Evolutionary conservation across 2,329 filamentous ascomycete species (phyloP).

Genomic region (Exophiala spinifera): DNA sequence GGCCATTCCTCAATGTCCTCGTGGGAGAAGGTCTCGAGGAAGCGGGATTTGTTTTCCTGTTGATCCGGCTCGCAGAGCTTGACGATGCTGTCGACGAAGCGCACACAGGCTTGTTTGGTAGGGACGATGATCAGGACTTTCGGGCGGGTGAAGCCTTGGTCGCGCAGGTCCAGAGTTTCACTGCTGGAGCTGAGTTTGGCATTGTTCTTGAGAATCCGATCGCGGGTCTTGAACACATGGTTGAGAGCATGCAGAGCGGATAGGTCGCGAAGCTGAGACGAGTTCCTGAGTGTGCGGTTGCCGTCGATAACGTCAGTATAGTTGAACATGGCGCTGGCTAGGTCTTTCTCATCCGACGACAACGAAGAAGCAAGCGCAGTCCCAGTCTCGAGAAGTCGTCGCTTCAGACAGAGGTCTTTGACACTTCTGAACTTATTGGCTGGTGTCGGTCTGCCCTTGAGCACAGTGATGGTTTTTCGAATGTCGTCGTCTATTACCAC

Average conservation of each 20-base stretch:
- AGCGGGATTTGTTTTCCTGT: constrained; percentile 91
- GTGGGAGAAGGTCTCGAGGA: constrained; percentile 76
- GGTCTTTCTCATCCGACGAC: constrained; percentile 58
- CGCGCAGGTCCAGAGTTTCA: constrained; percentile 68
- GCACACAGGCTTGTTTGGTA: constrained; percentile 80
- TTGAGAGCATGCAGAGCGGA: constrained; percentile 82
- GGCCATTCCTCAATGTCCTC: constrained; percentile 63
- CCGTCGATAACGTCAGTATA: constrained; percentile 80
- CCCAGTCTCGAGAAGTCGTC: constrained; percentile 60
- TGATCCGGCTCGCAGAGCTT: constrained; percentile 77
- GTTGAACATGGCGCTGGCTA: constrained; percentile 72
- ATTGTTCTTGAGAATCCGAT: constrained; percentile 90
- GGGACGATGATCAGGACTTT: constrained; percentile 90
- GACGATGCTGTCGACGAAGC: constrained; percentile 73
- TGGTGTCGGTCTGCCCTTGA: neutral
- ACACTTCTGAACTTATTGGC: neutral
- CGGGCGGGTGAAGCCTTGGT: constrained; percentile 92
- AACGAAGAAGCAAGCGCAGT: constrained; percentile 52
- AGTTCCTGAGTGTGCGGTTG: constrained; percentile 66
- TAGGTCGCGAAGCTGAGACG: constrained; percentile 66
- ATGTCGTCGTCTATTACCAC: constrained; percentile 37
- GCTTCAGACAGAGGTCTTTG: constrained; percentile 57
- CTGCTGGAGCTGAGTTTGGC: constrained; percentile 65
- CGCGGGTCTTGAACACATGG: constrained; percentile 89
- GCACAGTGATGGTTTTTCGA: constrained; percentile 10